Conservation (phyloP, 768 basidiomycete genomes). For the Hygrophoropsis aurantiaca region DNA sequence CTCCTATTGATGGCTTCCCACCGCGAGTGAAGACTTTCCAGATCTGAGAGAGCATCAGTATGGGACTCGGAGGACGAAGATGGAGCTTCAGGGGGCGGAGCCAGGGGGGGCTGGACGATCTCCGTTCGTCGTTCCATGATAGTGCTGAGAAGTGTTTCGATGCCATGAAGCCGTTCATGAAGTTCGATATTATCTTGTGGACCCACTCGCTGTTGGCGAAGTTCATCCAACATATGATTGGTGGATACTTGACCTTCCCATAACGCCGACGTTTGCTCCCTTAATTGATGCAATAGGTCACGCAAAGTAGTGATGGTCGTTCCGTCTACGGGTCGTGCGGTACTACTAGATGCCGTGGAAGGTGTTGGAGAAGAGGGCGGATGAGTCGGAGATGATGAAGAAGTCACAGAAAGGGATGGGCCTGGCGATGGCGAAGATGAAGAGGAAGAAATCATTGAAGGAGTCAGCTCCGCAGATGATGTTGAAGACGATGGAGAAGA, state of each 20-base stretch:
- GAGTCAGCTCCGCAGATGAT: constrained; percentile 25
- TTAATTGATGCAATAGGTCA: constrained; percentile 55
- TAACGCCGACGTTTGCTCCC: constrained; percentile 58
- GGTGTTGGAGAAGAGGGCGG: constrained; percentile 38
- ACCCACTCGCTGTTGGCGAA: constrained; percentile 48
- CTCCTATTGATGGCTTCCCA: constrained; percentile 25
- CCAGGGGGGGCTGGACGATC: constrained; percentile 13
- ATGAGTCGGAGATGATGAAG: constrained; percentile 33
- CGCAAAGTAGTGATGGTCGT: constrained; percentile 45
- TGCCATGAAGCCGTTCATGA: constrained; percentile 25
- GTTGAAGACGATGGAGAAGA: constrained; percentile 26
- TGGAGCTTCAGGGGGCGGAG: constrained; percentile 19
- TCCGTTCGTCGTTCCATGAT: constrained; percentile 11
- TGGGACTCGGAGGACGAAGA: constrained; percentile 29
- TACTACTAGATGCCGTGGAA: constrained; percentile 35
- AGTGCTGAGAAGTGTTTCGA: constrained; percentile 21
- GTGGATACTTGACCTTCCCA: constrained; percentile 62
- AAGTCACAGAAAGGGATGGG: constrained; percentile 39
- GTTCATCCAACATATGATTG: constrained; percentile 60
- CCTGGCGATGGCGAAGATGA: constrained; percentile 29
- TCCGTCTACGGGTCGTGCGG: constrained; percentile 35
- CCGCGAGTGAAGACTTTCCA: constrained; percentile 24
- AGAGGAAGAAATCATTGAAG: constrained; percentile 32
- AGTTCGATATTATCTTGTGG: constrained; percentile 41
- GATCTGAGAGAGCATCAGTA: constrained; percentile 24